These are phyloP conservation scores for Calonectria multiphialidica DNA, from an alignment of 2,329 filamentous ascomycete genomes.

Conservation along the genomic window DNA sequence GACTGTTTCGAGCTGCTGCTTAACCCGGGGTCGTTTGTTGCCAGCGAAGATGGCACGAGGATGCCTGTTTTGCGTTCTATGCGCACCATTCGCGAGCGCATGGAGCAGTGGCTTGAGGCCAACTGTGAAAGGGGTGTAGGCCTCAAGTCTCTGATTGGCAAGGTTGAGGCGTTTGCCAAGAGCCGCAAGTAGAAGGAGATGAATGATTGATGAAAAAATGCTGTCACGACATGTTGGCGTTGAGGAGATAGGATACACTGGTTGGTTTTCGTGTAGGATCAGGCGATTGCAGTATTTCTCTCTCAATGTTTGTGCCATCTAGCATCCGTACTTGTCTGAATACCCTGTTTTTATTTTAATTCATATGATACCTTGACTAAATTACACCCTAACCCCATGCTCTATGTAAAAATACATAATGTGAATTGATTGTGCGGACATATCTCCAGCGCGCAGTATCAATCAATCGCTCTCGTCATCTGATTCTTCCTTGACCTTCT, in stretches of 20 bases:
- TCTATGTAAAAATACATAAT: neutral
- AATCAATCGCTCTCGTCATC: slow-evolving; percentile 50
- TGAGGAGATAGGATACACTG: slow-evolving; percentile 16
- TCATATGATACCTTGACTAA: neutral
- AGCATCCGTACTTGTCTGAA: neutral
- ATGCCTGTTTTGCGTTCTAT: slow-evolving; percentile 83
- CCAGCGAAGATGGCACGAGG: slow-evolving; percentile 71
- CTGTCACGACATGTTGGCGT: slow-evolving; percentile 30
- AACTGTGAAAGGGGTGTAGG: slow-evolving; percentile 86
- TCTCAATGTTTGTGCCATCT: neutral
- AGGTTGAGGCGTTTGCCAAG: slow-evolving; percentile 66
- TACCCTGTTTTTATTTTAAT: neutral
- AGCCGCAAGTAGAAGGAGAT: slow-evolving; percentile 43
- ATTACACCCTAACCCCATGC: slow-evolving; percentile 1
- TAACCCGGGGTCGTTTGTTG: slow-evolving; percentile 80
- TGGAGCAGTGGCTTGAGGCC: slow-evolving; percentile 85
- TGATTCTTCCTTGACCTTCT: slow-evolving; percentile 48
- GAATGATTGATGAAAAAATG: neutral
- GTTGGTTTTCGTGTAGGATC: slow-evolving; percentile 16
- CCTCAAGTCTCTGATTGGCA: slow-evolving; percentile 77
- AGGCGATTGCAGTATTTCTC: neutral
- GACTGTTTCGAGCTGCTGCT: slow-evolving; percentile 87
- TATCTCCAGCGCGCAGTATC: neutral
- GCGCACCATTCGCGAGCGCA: slow-evolving; percentile 76
- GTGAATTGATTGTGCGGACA: neutral